These are phyloP conservation scores for Primulina tabacum DNA, from an alignment of 257 asterid species.

Conservation along the genomic window DNA sequence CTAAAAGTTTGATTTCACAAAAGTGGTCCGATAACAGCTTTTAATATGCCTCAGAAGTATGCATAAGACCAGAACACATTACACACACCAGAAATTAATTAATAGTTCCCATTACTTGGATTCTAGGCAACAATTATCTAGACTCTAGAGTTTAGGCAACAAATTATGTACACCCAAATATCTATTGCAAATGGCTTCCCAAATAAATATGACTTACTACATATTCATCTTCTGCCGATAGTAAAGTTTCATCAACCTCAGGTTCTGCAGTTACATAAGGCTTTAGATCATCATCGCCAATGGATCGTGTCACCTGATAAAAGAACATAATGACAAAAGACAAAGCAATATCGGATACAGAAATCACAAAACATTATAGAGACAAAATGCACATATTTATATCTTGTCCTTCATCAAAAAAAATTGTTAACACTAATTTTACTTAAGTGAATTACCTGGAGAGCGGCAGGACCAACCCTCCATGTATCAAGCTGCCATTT, in stretches of 20 bases:
- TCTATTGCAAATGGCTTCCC: background rate
- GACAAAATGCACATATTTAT: slow-evolving; percentile 7
- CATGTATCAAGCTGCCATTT: slow-evolving; percentile 93
- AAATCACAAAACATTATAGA: slow-evolving; percentile 7
- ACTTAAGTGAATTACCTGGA: slow-evolving; percentile 56
- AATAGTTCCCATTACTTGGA: too few relatives aligned
- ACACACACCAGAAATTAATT: too few relatives aligned
- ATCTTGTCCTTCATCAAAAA: background rate
- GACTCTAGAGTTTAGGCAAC: background rate
- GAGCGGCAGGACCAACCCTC: slow-evolving; percentile 94
- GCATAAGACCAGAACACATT: too few relatives aligned
- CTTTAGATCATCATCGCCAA: slow-evolving; percentile 96
- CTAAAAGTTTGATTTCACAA: too few relatives aligned
- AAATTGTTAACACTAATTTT: background rate
- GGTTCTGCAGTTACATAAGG: slow-evolving; percentile 97
- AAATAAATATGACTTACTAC: slow-evolving; percentile 42
- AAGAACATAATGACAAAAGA: background rate
- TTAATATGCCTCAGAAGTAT: too few relatives aligned
- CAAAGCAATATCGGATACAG: background rate
- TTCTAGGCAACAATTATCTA: background rate
- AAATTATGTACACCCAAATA: background rate
- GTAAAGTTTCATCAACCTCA: slow-evolving; percentile 68
- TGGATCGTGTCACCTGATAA: slow-evolving; percentile 85
- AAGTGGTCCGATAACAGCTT: too few relatives aligned
- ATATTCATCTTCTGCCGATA: slow-evolving; percentile 75